Conservation (phyloP, 176 grass and related monocot species). For the Eremochloa ophiuroides region DNA sequence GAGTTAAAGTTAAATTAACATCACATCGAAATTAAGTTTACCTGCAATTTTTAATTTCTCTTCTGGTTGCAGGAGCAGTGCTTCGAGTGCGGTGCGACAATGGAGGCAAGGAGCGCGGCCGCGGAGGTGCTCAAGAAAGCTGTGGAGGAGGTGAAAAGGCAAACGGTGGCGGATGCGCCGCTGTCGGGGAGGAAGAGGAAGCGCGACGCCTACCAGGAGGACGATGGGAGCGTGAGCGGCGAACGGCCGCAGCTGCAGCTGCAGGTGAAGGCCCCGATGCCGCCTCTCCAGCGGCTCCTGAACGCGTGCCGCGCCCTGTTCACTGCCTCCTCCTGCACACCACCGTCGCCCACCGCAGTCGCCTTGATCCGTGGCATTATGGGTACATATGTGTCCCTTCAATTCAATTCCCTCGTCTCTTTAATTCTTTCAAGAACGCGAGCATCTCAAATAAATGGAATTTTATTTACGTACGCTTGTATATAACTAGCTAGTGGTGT, state of each 20-base stretch:
- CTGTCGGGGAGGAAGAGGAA: background rate
- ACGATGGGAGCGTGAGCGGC: background rate
- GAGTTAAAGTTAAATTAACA: no score
- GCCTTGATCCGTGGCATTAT: conserved; percentile 23
- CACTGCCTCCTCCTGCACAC: conserved; percentile 4
- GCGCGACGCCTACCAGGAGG: background rate
- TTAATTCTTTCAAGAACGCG: no score
- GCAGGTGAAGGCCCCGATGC: background rate
- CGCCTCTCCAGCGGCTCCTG: conserved; percentile 40
- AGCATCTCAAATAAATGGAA: no score
- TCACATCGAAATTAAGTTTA: no score
- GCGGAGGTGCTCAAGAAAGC: no score
- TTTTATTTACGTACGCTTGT: no score
- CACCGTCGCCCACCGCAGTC: conserved; percentile 22
- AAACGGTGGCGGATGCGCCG: background rate
- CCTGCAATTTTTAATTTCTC: no score
- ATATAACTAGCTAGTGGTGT: background rate
- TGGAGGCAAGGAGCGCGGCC: background rate
- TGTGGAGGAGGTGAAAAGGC: background rate
- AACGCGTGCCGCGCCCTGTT: conserved; percentile 44
- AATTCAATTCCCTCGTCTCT: background rate
- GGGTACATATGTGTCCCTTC: conserved; percentile 6
- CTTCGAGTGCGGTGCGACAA: background rate
- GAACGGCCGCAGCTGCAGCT: background rate
- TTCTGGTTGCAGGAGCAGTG: no score